Conservation (phyloP, 306 rosid species). For the Rosa chinensis region DNA sequence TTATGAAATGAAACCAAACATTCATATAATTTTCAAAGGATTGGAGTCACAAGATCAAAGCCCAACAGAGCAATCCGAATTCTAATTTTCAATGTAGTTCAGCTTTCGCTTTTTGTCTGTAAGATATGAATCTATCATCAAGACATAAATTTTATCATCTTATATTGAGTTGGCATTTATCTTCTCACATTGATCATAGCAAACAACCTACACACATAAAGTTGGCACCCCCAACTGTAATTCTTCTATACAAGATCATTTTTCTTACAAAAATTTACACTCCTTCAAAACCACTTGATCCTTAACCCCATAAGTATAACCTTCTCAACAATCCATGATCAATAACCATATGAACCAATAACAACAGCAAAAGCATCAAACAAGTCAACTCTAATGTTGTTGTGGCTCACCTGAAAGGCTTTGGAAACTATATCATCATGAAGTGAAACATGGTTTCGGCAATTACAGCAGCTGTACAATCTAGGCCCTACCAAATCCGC, state of each 20-base stretch:
- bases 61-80: not conserved
- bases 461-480: slow-evolving; percentile 89
- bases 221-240: not conserved
- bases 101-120: not conserved
- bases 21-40: not conserved
- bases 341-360: not conserved
- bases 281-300: slow-evolving; percentile 9
- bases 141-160: not conserved
- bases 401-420: slow-evolving; percentile 80
- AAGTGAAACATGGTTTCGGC: slow-evolving; percentile 89
- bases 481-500: slow-evolving; percentile 90
- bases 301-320: slow-evolving; percentile 3
- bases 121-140: not conserved
- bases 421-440: slow-evolving; percentile 97
- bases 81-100: not conserved
- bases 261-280: not conserved
- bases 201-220: not conserved
- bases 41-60: slow-evolving; percentile 4
- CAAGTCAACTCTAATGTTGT: not conserved
- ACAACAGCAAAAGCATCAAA: not conserved
- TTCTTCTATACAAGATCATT: not conserved
- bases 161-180: not conserved
- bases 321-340: slow-evolving; percentile 18
- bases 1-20: not conserved
- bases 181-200: not conserved